Evolutionary conservation across 1,284 basidiomycete genomes (phyloP), one percentile per base, ranked within the genome.

Genomic region (Ganoderma sinense): DNA sequence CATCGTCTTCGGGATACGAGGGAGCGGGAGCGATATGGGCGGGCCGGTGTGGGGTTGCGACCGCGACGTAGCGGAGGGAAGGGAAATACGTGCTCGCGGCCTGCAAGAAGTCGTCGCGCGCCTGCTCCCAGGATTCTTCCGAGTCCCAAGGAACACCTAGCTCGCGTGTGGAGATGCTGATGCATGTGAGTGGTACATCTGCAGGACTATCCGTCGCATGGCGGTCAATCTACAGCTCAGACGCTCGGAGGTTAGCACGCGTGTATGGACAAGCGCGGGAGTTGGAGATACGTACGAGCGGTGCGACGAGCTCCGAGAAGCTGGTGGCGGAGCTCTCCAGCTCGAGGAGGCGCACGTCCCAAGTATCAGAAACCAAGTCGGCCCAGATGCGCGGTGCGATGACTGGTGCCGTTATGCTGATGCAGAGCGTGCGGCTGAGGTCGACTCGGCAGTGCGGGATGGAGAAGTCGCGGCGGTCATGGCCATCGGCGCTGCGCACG

Each of bases 51-150:
- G 56, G 33, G n/a, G 31, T 45, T 7, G 58, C 67, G 26, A 69
- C 6, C 5, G 67, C 67, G 39, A 69, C 23, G 36, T 62, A 69
- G 14, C 59, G 67, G 11, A 69, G 48, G 6, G 33, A 41, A 4
- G 63, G 63, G 39, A 69, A 29, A 36, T 48, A 13, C 20, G 13
- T 18, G 20, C 41, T 39, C 36, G 45, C 51, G 16, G 13, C 6
- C 11, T 43, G 23, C 11, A 67, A 48, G 51, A 67, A 36, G 14
- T 56, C 36, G 55, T 16, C 31, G 26, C 55, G 55, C 55, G 3
- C 14, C 13, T 16, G 55, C 31, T 56, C 55, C 55, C 55, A 56
- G 7, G 8, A 8, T 20, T 10, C 55, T 33, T 11, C 26, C 6
- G 55, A 14, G 18, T 29, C 26, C 29, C 55, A 29, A 7, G 55